A percentile compares a stretch with the other conserved stretches of the same genome.
These are phyloP conservation scores for Coemansia sp. DNA, from an alignment of 192 early-diverging fungal genomes.

Conservation along the genomic window DNA sequence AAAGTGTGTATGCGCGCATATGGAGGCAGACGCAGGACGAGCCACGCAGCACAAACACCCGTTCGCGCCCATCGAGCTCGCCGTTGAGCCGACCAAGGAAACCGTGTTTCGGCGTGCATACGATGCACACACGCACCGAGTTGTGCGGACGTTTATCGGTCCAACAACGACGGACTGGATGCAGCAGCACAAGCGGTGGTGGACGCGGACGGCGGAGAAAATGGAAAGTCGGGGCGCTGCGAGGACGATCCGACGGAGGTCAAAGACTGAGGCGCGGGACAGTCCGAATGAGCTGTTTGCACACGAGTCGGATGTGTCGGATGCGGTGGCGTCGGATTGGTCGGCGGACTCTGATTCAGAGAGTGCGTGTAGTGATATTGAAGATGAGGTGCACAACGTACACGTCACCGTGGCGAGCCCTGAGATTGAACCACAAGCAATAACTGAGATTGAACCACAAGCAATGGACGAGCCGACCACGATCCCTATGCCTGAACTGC, in stretches of 20 bases:
- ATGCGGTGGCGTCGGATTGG: slow-evolving; percentile 4
- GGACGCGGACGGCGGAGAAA: slow-evolving; percentile 33
- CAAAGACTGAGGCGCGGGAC: slow-evolving; percentile 11
- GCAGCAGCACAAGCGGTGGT: slow-evolving; percentile 52
- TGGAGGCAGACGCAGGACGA: too few species aligned
- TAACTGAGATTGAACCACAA: not conserved
- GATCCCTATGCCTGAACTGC: slow-evolving; percentile 14
- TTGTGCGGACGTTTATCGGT: slow-evolving; percentile 40
- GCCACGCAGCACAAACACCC: slow-evolving; percentile 31
- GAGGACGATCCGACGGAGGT: slow-evolving; percentile 28
- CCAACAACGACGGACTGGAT: slow-evolving; percentile 36
- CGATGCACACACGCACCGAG: slow-evolving; percentile 6
- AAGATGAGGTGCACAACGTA: not conserved
- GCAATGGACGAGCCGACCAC: not conserved
- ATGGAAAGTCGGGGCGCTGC: slow-evolving; percentile 17
- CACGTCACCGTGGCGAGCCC: slow-evolving; percentile 8
- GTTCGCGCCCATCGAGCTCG: slow-evolving; percentile 26
- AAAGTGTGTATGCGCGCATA: too few species aligned
- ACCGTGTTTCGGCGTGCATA: slow-evolving; percentile 23
- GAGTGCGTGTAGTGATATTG: not conserved
- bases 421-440: not conserved
- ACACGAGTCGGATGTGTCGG: too few species aligned
- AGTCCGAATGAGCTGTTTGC: slow-evolving; percentile 12
- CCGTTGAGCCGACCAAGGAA: slow-evolving; percentile 25
- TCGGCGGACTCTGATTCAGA: slow-evolving; percentile 8